Conservation (phyloP, 352 stramenopile species). For the Pythium monospermum region DNA sequence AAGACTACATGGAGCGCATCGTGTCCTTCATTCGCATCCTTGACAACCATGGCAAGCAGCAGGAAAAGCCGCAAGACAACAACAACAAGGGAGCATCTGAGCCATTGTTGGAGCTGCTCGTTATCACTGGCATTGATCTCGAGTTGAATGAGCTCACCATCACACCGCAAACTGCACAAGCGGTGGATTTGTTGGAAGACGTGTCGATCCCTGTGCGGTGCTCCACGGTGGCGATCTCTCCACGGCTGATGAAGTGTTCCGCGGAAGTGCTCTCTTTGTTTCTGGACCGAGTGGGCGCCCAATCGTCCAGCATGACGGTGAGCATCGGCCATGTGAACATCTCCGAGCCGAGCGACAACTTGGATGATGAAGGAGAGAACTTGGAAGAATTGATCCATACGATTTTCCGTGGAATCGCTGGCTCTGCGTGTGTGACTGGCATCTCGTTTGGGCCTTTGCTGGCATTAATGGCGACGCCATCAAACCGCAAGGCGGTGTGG, state of each 20-base stretch:
- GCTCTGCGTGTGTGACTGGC: constrained; percentile 6
- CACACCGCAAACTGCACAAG: not conserved
- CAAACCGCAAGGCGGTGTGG: constrained; percentile 7
- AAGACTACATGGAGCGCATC: constrained; percentile 11
- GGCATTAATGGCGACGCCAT: constrained; percentile 1
- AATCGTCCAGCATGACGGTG: constrained; percentile 1
- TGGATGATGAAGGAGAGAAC: not conserved
- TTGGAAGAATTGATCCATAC: constrained; percentile 4
- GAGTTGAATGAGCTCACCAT: constrained; percentile 16
- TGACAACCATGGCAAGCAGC: not conserved
- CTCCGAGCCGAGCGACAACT: not conserved
- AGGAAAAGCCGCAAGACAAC: not conserved
- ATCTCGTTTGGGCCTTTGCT: constrained; percentile 14
- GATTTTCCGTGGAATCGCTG: constrained; percentile 8
- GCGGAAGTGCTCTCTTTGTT: constrained; percentile 6
- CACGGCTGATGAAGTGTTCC: not conserved
- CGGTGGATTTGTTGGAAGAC: not conserved
- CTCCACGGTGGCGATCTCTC: constrained; percentile 6
- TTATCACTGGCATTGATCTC: not conserved
- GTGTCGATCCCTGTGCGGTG: constrained; percentile 2
- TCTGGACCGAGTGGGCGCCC: not conserved
- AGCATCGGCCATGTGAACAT: constrained; percentile 11
- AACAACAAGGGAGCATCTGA: not conserved
- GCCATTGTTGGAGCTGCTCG: too few species aligned
- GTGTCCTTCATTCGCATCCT: constrained; percentile 11